Base-by-base conservation (phyloP, 441 rosid species). In the Isatis lusitanica region DNA sequence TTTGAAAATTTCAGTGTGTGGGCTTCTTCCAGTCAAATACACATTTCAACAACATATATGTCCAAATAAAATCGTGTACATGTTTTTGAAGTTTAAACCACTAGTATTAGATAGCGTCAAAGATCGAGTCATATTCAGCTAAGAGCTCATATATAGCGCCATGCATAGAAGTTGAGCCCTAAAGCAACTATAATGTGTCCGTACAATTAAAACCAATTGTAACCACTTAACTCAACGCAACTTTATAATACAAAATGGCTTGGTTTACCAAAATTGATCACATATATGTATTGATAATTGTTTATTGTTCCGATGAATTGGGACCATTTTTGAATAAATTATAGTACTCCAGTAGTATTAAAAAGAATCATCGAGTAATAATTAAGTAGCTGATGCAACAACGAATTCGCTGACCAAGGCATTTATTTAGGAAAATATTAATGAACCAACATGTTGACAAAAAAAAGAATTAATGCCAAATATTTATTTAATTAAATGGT, bases 281-380 rank as follows among this genome's bases (percentile, higher is more conserved):
- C 30, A 71, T 50, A n/a, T 60, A 15, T 16, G 55, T 16, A 35
- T 3, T 35, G 60, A 7, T 16, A 56, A 39, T 71, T 51, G 4
- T 56, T 65, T 59, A 67, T 43, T 67, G 46, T 51, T 59, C 73
- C 68, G 48, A 58, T 48, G 36, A 50, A 59, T 1, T 59, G 56
- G 73, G 73, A 66, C 78, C 73, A 42, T 17, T 74, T 74, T 50
- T 58, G 44, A 67, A 39, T 66, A 50, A 74, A 18, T 63, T 30
- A 30, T 51, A n/a, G n/a, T n/a, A 44, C 50, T 44, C 1, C 47
- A 26, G 28, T 43, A 50, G 21, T 35, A 40, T 1, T 35, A 30
- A n/a, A 26, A 12, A 15, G 18, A 53, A 52, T 55, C 71, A 61
- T 50, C 38, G 62, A 51, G 68, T 62, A 39, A 55, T 21, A 21